Evolutionary conservation across 2,329 filamentous ascomycete species (phyloP), one percentile per base, ranked within the genome.

Genomic region (Arthroderma sp.): DNA sequence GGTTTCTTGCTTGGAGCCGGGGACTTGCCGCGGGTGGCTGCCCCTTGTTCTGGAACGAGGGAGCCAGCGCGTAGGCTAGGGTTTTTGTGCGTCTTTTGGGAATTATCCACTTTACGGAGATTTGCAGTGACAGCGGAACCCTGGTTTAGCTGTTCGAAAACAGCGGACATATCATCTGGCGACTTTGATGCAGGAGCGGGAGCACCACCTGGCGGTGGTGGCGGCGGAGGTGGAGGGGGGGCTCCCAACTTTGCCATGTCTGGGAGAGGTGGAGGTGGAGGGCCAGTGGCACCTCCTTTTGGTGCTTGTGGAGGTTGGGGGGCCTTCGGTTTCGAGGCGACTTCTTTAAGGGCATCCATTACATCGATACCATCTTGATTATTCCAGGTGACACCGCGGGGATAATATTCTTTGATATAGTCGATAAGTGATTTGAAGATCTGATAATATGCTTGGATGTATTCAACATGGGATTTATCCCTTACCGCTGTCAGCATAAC

Each of bases 71-170:
- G 81, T 47, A 98, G 72, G 6, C 80, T 78, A 9, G 91, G 91
- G 66, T 98, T 98, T 72, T 96, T 96, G 68, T 98, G 91, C 48
- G 91, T 98, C 89, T 95, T 95, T 64, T 96, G 75, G 44, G 84
- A 91, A 60, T 81, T 83, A 67, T 95, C 89, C 41, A 98, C 91
- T 71, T 95, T 98, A 53, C 84, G 83, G 32, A 98, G 73, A 30
- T 84, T 81, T 52, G 85, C 80, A 3, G 91, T 98, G 48, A 98
- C 85, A n/a, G 77, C 73, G 48, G 85, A 79, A 46, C 91, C 91
- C 61, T 83, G 81, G 67, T 96, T 96, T 43, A 98, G 70, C 53
- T 95, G 83, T 36, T 81, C 82, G 62, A 98, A 98, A 2, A 98
- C 87, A 27, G 89, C 87, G 22, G 80, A 79, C 63, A 94, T 79